Evolutionary conservation across 129 eudicot genomes (phyloP).

Genomic region (Flaveria sonorensis): DNA sequence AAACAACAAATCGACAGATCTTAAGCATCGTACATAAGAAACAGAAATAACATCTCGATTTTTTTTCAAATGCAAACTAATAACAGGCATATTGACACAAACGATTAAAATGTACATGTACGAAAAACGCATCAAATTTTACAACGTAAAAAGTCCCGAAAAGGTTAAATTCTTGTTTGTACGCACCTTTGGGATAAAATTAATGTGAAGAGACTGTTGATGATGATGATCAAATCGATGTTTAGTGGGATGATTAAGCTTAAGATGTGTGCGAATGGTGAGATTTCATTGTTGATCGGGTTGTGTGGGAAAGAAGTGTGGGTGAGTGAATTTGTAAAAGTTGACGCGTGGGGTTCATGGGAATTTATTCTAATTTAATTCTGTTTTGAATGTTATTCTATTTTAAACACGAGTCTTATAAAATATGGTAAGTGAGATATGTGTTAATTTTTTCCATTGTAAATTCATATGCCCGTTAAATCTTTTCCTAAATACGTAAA

Average conservation of each 20-base stretch:
- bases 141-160: neutral
- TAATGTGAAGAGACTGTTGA: neutral
- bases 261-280: slow-evolving; percentile 12
- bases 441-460: no score
- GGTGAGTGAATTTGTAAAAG: slow-evolving; percentile 9
- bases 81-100: neutral
- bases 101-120: slow-evolving; percentile 13
- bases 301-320: slow-evolving; percentile 15
- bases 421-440: no score
- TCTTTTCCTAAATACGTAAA: no score
- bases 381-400: no score
- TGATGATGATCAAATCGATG: neutral
- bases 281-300: slow-evolving; percentile 11
- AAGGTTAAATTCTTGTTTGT: neutral
- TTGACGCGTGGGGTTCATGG: slow-evolving; percentile 15
- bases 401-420: no score
- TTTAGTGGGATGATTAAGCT: neutral
- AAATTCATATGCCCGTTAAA: no score
- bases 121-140: neutral
- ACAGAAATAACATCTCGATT: neutral
- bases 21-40: neutral
- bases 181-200: slow-evolving; percentile 20
- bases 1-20: slow-evolving; percentile 24
- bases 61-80: neutral
- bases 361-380: neutral